phyloP scores from a whole-genome alignment of 2,329 filamentous ascomycete species.

The Cytospora schulzeri region DNA sequence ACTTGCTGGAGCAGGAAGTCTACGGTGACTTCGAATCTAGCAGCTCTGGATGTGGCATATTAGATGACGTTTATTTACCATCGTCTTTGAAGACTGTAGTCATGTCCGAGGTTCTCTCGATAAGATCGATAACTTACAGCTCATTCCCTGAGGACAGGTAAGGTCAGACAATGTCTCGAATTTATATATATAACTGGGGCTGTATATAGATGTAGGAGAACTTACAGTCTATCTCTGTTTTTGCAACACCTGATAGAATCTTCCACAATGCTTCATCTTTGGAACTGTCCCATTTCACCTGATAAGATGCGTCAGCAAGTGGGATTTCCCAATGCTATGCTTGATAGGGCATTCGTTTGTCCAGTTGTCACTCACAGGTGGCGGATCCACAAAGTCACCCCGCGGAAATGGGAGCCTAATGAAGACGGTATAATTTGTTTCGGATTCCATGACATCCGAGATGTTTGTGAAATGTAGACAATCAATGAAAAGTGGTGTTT shows the following conservation, averaged over 20 bases:
- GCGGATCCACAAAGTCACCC: conserved; percentile 86
- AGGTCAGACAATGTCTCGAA: conserved; percentile 22
- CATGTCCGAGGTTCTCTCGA: conserved; percentile 20
- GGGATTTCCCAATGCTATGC: background rate
- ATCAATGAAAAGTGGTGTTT: background rate
- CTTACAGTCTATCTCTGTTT: conserved; percentile 85
- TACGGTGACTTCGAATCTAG: conserved; percentile 79
- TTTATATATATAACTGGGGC: background rate
- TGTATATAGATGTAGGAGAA: conserved; percentile 11
- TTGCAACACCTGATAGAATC: conserved; percentile 78
- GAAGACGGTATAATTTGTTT: conserved; percentile 72
- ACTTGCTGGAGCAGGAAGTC: conserved; percentile 91
- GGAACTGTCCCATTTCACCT: conserved; percentile 84
- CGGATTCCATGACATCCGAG: conserved; percentile 38
- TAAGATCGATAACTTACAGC: conserved; percentile 56
- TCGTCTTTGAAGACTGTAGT: background rate
- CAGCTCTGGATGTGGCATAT: conserved; percentile 54
- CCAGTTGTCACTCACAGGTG: conserved; percentile 62
- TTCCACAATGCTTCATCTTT: conserved; percentile 93
- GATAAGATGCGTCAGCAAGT: background rate
- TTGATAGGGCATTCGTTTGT: background rate
- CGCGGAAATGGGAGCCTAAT: conserved; percentile 87
- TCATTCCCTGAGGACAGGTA: conserved; percentile 64
- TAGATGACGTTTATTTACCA: background rate
- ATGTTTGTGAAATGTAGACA: background rate